Conservation (phyloP, 305 asterid genomes). For the Withania somnifera region DNA sequence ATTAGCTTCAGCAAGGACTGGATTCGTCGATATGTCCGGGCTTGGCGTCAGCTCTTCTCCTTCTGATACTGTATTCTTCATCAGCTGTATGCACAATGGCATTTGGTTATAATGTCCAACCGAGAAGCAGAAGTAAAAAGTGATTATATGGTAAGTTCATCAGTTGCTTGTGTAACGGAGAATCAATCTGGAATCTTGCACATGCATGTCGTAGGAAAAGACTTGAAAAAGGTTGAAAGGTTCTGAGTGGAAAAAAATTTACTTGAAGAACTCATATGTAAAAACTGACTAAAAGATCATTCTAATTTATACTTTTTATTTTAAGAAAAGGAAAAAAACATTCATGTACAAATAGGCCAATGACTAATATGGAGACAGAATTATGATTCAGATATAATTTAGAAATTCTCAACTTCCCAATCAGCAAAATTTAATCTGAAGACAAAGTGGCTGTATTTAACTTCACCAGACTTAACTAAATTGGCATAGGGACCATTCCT, state of each 20-base stretch:
- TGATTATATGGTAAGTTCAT: not conserved
- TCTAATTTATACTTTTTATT: no score
- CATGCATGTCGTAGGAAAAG: no score
- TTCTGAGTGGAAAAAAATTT: not conserved
- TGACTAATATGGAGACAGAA: not conserved
- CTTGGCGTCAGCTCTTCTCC: constrained; percentile 41
- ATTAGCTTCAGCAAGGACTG: not conserved
- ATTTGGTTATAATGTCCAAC: not conserved
- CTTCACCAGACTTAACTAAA: constrained; percentile 27
- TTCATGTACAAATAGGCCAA: not conserved
- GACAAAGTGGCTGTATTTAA: constrained; percentile 27
- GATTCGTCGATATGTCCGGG: constrained; percentile 5
- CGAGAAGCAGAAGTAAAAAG: not conserved
- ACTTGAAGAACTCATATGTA: not conserved
- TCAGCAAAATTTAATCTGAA: constrained; percentile 44
- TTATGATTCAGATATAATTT: not conserved
- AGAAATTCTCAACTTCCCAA: constrained; percentile 38
- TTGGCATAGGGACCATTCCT: constrained; percentile 32
- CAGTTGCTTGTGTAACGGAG: not conserved
- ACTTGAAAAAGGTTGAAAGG: not conserved
- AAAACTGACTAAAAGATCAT: not conserved
- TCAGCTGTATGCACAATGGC: constrained; percentile 18
- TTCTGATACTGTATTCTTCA: constrained; percentile 26
- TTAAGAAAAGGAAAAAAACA: not conserved
- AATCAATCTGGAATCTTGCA: not conserved